phyloP scores from a whole-genome alignment of 2,329 filamentous ascomycete species.

The Penicillium sp. region DNA sequence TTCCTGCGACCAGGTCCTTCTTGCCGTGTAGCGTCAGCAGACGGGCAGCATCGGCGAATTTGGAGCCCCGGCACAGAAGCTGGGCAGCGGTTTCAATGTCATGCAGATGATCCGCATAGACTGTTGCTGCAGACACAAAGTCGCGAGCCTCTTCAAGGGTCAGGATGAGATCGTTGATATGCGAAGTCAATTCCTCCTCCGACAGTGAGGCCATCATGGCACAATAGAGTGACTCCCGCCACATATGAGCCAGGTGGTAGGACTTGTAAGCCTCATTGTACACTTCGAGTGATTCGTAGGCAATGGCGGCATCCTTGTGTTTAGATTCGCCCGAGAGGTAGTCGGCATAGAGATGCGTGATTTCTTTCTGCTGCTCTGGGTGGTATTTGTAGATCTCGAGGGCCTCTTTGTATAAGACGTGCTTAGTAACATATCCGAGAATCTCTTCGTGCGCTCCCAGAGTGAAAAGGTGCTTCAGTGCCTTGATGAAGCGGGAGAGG shows the following conservation, averaged over 20 bases:
- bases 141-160: constrained; percentile 80
- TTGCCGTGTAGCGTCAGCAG: constrained; percentile 64
- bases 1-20: constrained; percentile 62
- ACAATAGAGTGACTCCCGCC: constrained; percentile 85
- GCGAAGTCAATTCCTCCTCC: constrained; percentile 59
- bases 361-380: constrained; percentile 60
- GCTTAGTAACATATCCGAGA: constrained; percentile 73
- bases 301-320: constrained; percentile 81
- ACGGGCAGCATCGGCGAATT: constrained; percentile 86
- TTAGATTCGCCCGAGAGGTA: constrained; percentile 73
- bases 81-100: constrained; percentile 70
- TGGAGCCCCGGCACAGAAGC: constrained; percentile 83
- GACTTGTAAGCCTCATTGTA: constrained; percentile 74
- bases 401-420: constrained; percentile 75
- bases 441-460: constrained; percentile 76
- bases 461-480: constrained; percentile 72
- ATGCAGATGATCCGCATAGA: constrained; percentile 77
- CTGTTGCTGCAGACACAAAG: constrained; percentile 73
- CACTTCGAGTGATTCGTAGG: constrained; percentile 82
- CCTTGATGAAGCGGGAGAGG: constrained; percentile 73
- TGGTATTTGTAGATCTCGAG: constrained; percentile 85
- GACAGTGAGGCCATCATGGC: constrained; percentile 70
- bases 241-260: constrained; percentile 82
- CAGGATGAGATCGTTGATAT: constrained; percentile 75
- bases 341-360: constrained; percentile 78